Conservation (phyloP, 176 grass and related monocot genomes). For the Carex littledalei region DNA sequence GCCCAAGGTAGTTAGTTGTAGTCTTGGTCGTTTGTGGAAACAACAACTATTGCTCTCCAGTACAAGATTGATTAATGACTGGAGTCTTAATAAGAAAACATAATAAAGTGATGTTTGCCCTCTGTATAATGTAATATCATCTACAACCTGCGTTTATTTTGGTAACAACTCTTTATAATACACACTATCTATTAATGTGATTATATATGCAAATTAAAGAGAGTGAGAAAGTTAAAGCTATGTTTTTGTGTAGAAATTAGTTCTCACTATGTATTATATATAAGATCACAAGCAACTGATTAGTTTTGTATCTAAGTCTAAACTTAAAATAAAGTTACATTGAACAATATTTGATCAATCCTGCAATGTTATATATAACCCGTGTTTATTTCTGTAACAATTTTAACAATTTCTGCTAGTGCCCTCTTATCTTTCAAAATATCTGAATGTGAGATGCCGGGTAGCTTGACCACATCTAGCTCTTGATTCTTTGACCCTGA, state of each 20-base stretch:
- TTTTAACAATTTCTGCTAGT: conserved; percentile 40
- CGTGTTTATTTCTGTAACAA: conserved; percentile 45
- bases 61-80: neutral
- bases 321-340: too few relatives aligned
- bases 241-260: neutral
- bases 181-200: neutral
- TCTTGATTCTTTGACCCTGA: conserved; percentile 34
- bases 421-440: conserved; percentile 60
- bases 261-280: neutral
- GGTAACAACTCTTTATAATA: neutral
- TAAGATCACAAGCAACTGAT: neutral
- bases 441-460: conserved; percentile 44
- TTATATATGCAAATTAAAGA: neutral
- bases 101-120: neutral
- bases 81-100: neutral
- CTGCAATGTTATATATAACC: conserved; percentile 9
- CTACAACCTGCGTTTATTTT: neutral
- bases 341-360: neutral
- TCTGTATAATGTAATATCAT: neutral
- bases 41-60: neutral
- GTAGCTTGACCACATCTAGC: conserved; percentile 58
- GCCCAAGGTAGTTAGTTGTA: neutral
- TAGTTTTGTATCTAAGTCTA: neutral
- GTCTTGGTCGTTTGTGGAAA: too few relatives aligned
- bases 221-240: neutral